Conservation (phyloP, 2,329 filamentous ascomycete genomes). For the Capronia coronata region DNA sequence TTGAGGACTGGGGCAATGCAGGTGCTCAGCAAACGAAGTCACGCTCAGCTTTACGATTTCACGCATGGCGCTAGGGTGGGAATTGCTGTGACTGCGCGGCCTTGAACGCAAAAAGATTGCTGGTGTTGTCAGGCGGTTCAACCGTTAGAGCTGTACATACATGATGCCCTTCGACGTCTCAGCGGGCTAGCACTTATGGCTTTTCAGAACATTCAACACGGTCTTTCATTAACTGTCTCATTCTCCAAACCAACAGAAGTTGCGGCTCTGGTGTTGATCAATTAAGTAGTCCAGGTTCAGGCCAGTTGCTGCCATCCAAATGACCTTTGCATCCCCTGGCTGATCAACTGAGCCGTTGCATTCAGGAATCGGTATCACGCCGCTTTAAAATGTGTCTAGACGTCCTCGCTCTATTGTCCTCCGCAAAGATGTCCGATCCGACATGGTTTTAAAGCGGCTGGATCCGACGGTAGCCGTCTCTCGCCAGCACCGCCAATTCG, state of each 20-base stretch:
- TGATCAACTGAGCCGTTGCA: too few relatives aligned
- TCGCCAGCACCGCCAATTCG: not conserved
- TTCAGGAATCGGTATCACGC: not conserved
- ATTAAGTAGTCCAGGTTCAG: too few relatives aligned
- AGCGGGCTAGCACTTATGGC: too few relatives aligned
- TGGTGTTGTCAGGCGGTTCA: not conserved
- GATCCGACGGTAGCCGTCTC: constrained; percentile 1
- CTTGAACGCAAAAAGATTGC: not conserved
- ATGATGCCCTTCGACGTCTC: too few relatives aligned
- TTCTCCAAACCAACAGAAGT: too few relatives aligned
- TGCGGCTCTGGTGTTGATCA: too few relatives aligned
- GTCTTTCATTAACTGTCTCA: too few relatives aligned
- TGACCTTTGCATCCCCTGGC: not conserved
- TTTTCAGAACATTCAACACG: too few relatives aligned
- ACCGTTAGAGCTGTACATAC: too few relatives aligned
- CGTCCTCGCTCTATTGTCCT: not conserved
- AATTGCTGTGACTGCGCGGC: not conserved
- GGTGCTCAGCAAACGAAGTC: not conserved
- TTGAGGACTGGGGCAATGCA: not conserved
- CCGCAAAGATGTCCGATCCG: not conserved
- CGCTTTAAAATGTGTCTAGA: too few relatives aligned
- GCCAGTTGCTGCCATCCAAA: too few relatives aligned
- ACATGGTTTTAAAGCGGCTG: constrained; percentile 1
- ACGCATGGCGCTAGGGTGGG: not conserved
- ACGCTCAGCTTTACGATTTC: not conserved